Percentiles rank a stretch among this genome's conserved stretches.
These are phyloP conservation scores for Eucommia ulmoides DNA, from an alignment of 257 asterid genomes.

Conservation along the genomic window DNA sequence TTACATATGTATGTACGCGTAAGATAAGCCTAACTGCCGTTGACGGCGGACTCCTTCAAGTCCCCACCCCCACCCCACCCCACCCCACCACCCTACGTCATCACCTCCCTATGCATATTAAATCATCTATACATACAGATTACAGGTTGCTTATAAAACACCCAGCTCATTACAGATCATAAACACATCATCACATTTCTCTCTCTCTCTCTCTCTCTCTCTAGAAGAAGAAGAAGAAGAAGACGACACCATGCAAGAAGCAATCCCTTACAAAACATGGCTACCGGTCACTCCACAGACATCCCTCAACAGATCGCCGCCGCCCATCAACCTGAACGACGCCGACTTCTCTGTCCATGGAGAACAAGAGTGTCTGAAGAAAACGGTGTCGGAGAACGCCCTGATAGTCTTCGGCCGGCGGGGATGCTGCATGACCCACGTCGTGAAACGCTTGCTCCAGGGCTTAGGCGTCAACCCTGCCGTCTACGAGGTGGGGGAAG, in stretches of 20 bases:
- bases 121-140: background rate
- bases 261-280: constrained; percentile 31
- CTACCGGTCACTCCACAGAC: constrained; percentile 4
- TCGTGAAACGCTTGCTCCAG: constrained; percentile 36
- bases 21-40: constrained; percentile 22
- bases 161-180: background rate
- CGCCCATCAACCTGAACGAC: background rate
- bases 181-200: background rate
- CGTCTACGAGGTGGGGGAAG: constrained; percentile 35
- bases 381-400: constrained; percentile 19
- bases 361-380: constrained; percentile 4
- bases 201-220: background rate
- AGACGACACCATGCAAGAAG: constrained; percentile 32
- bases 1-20: constrained; percentile 25
- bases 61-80: background rate
- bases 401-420: constrained; percentile 22
- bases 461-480: constrained; percentile 38
- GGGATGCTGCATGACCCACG: constrained; percentile 44
- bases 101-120: background rate
- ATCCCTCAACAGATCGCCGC: background rate
- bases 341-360: background rate
- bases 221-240: no score
- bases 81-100: background rate
- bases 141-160: background rate
- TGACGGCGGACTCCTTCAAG: constrained; percentile 16